Evolutionary conservation across 495 filamentous ascomycete genomes (phyloP).

Genomic region (Podospora didyma): DNA sequence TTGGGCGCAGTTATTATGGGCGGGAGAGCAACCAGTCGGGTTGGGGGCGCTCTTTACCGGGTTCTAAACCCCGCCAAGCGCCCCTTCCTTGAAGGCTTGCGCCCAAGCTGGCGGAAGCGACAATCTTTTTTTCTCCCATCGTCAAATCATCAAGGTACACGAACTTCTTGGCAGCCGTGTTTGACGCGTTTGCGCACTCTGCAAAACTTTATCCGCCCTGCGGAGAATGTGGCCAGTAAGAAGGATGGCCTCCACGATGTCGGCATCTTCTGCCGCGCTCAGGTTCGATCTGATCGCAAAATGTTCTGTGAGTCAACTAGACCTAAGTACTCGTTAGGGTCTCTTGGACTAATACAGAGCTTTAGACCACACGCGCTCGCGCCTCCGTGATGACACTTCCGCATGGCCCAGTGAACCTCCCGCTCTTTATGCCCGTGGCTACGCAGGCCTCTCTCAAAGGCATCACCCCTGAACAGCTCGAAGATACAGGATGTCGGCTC

Average conservation of each 20-base stretch:
- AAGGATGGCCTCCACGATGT: slow-evolving; percentile 45
- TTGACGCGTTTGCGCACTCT: background rate
- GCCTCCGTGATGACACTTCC: slow-evolving; percentile 87
- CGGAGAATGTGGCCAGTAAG: slow-evolving; percentile 29
- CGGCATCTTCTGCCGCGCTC: slow-evolving; percentile 55
- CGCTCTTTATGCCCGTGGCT: slow-evolving; percentile 97
- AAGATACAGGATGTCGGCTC: slow-evolving; percentile 80
- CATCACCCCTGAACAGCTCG: slow-evolving; percentile 86
- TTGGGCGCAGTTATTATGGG: too few relatives aligned
- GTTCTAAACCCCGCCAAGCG: too few relatives aligned
- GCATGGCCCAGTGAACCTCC: slow-evolving; percentile 84
- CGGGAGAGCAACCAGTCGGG: too few relatives aligned
- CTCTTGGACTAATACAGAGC: background rate
- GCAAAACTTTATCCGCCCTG: background rate
- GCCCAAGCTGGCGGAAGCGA: too few relatives aligned
- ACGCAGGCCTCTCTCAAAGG: slow-evolving; percentile 97
- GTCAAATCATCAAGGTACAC: background rate
- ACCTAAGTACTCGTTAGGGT: too few relatives aligned
- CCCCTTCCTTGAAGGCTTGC: too few relatives aligned
- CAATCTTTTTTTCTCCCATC: too few relatives aligned
- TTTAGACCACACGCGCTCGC: slow-evolving; percentile 87
- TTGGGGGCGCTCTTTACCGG: too few relatives aligned
- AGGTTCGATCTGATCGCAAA: slow-evolving; percentile 75
- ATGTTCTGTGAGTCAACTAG: slow-evolving; percentile 66
- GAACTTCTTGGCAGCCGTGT: background rate